Evolutionary conservation across 1,284 basidiomycete genomes (phyloP).

Genomic region (Malassezia brasiliensis): DNA sequence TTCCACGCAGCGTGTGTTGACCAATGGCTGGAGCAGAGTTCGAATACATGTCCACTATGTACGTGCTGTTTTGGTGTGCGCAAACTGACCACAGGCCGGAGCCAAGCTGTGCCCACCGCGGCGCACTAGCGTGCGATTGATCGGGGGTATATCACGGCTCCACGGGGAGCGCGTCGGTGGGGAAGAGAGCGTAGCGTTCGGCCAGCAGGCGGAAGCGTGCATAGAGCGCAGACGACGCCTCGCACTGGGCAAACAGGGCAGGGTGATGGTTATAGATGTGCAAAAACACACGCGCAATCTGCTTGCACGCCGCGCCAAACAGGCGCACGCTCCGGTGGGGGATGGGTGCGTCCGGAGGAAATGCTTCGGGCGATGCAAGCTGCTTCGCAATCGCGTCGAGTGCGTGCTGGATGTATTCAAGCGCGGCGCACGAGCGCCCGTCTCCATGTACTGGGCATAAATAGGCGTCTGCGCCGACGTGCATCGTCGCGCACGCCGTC

Average conservation of each 20-base stretch:
- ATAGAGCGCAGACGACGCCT: slow-evolving; percentile 81
- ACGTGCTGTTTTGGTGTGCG: not conserved
- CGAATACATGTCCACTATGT: slow-evolving; percentile 39
- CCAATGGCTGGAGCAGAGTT: slow-evolving; percentile 31
- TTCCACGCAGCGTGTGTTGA: slow-evolving; percentile 40
- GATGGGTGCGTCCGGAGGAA: slow-evolving; percentile 54
- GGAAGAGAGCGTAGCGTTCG: slow-evolving; percentile 69
- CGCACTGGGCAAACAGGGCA: slow-evolving; percentile 77
- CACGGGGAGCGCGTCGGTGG: slow-evolving; percentile 30
- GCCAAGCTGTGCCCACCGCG: slow-evolving; percentile 4
- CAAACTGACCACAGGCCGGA: slow-evolving; percentile 4
- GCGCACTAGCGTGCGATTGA: not conserved
- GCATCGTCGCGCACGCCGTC: slow-evolving; percentile 80
- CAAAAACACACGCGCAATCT: slow-evolving; percentile 85
- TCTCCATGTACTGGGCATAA: slow-evolving; percentile 75
- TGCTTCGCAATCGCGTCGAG: slow-evolving; percentile 84
- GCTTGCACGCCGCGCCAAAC: slow-evolving; percentile 73
- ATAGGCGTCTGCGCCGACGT: slow-evolving; percentile 91
- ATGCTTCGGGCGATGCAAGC: slow-evolving; percentile 80
- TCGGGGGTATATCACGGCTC: slow-evolving; percentile 1
- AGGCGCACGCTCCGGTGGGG: slow-evolving; percentile 71
- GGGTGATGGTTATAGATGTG: slow-evolving; percentile 72
- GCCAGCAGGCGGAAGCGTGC: slow-evolving; percentile 78
- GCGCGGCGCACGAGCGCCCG: slow-evolving; percentile 65
- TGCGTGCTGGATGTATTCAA: slow-evolving; percentile 92